These are phyloP conservation scores for Penicillium cinerascens DNA, from an alignment of 495 filamentous ascomycete genomes.

Conservation along the genomic window DNA sequence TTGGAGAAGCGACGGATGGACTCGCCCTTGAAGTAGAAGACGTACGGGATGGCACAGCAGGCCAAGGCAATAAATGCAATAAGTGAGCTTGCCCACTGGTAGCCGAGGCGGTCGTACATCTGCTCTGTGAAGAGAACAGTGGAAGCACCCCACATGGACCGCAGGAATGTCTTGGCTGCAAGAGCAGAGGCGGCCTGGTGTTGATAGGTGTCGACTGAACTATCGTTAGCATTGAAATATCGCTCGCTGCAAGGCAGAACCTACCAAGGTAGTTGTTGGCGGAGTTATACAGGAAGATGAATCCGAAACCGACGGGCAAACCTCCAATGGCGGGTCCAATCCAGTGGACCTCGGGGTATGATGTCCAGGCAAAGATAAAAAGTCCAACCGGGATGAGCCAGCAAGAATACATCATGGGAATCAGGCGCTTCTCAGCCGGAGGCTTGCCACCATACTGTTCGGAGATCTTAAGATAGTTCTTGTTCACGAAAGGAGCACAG, in stretches of 20 bases:
- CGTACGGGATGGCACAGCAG: constrained; percentile 72
- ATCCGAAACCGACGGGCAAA: constrained; percentile 76
- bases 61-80: constrained; percentile 67
- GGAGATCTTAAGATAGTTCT: constrained; percentile 64
- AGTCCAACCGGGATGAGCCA: constrained; percentile 74
- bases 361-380: constrained; percentile 85
- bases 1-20: constrained; percentile 59
- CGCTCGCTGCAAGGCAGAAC: neutral
- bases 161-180: constrained; percentile 78
- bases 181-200: constrained; percentile 81
- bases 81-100: constrained; percentile 71
- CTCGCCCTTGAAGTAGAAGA: constrained; percentile 73
- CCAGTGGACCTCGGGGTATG: constrained; percentile 63
- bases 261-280: constrained; percentile 73
- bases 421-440: constrained; percentile 70
- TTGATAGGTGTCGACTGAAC: constrained; percentile 73
- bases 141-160: constrained; percentile 74
- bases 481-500: constrained; percentile 71
- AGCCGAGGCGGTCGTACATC: constrained; percentile 69
- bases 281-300: constrained; percentile 82
- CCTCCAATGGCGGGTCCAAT: constrained; percentile 69
- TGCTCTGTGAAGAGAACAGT: constrained; percentile 75
- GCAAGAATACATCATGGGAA: constrained; percentile 83
- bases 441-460: constrained; percentile 61
- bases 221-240: constrained; percentile 8